Evolutionary conservation across 305 asterid genomes (phyloP).

Genomic region (Fraxinus platypoda): DNA sequence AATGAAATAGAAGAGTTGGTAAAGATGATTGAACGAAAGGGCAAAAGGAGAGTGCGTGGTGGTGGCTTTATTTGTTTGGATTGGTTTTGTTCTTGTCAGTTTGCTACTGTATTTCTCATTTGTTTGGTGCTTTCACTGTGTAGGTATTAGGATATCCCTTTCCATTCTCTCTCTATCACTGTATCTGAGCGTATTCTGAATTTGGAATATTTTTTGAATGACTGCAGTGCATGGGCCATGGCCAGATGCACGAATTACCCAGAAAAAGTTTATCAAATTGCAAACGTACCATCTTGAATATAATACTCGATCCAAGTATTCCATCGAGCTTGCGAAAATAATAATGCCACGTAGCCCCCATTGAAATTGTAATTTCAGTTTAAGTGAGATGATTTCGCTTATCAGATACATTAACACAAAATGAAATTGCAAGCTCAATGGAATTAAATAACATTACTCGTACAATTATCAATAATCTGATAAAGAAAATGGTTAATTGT

Average conservation of each 20-base stretch:
- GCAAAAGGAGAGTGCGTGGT: slow-evolving; percentile 33
- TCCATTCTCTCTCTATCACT: slow-evolving; percentile 23
- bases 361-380: too few relatives aligned
- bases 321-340: too few relatives aligned
- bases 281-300: neutral
- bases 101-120: slow-evolving; percentile 20
- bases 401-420: too few relatives aligned
- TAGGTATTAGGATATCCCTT: slow-evolving; percentile 21
- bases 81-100: slow-evolving; percentile 9
- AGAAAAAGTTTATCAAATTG: slow-evolving; percentile 11
- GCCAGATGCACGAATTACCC: slow-evolving; percentile 14
- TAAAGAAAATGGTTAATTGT: neutral
- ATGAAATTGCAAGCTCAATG: too few relatives aligned
- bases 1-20: slow-evolving; percentile 42
- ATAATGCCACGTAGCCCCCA: too few relatives aligned
- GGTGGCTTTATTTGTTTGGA: slow-evolving; percentile 32
- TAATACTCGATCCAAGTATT: neutral
- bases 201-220: slow-evolving; percentile 43
- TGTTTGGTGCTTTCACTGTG: slow-evolving; percentile 23
- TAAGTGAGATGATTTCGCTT: too few relatives aligned
- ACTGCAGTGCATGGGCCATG: slow-evolving; percentile 13
- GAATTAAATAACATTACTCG: too few relatives aligned
- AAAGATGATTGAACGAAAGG: slow-evolving; percentile 26
- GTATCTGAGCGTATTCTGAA: slow-evolving; percentile 32
- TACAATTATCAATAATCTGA: too few relatives aligned